phyloP scores from a whole-genome alignment of 2,329 filamentous ascomycete genomes.

The Colletotrichum shisoi region DNA sequence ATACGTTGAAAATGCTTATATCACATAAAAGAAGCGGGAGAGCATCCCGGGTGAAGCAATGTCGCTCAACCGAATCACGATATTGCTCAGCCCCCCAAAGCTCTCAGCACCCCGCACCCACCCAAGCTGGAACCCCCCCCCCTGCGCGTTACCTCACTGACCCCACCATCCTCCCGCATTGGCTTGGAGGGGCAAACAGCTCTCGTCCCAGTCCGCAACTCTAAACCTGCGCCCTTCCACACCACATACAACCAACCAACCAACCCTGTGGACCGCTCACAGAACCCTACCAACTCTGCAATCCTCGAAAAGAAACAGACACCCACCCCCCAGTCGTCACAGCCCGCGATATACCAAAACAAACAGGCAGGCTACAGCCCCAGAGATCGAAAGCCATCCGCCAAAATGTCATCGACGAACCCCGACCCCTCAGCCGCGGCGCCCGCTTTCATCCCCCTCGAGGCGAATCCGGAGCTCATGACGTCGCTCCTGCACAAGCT shows the following conservation, averaged over 20 bases:
- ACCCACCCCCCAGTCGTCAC: background rate
- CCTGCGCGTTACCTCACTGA: conserved; percentile 33
- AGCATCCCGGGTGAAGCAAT: background rate
- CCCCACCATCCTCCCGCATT: conserved; percentile 21
- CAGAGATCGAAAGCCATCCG: background rate
- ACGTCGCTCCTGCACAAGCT: conserved; percentile 81
- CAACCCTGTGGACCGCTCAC: background rate
- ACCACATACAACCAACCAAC: background rate
- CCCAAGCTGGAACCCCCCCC: background rate
- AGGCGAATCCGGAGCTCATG: conserved; percentile 88
- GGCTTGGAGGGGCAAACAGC: conserved; percentile 30
- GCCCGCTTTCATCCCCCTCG: conserved; percentile 66
- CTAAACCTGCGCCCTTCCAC: background rate
- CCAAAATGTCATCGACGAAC: conserved; percentile 45
- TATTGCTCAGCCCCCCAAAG: conserved; percentile 19
- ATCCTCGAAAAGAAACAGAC: background rate
- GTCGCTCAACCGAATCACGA: background rate
- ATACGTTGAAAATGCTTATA: background rate
- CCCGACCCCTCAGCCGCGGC: conserved; percentile 52
- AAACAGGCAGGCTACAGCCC: background rate
- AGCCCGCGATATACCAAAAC: background rate
- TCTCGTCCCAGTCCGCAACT: conserved; percentile 12
- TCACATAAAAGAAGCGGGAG: background rate
- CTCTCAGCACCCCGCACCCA: conserved; percentile 34
- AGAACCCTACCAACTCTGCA: background rate